phyloP scores from a whole-genome alignment of 331 rosid genomes.

The Quercus phellos region DNA sequence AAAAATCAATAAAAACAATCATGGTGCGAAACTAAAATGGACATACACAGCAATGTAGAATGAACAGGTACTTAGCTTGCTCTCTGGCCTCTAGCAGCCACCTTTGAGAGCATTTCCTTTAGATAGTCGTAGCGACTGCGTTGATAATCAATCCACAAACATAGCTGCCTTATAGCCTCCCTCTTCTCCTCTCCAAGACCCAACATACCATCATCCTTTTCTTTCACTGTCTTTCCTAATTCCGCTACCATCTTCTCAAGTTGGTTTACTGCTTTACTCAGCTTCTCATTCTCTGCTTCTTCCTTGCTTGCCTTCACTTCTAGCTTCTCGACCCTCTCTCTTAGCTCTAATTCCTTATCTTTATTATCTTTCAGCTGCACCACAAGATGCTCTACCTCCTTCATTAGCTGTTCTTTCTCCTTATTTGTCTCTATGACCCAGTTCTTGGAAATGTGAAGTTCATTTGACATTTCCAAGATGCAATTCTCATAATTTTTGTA shows the following conservation, averaged over 20 bases:
- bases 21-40: not conserved
- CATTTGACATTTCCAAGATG: constrained; percentile 40
- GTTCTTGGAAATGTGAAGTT: constrained; percentile 52
- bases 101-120: constrained; percentile 55
- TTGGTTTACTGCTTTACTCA: constrained; percentile 42
- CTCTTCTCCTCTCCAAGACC: constrained; percentile 76
- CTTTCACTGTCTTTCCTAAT: constrained; percentile 57
- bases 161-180: constrained; percentile 89
- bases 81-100: constrained; percentile 51
- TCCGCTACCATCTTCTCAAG: constrained; percentile 62
- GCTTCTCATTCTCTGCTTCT: constrained; percentile 53
- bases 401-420: constrained; percentile 41
- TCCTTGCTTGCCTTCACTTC: constrained; percentile 51
- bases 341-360: constrained; percentile 32
- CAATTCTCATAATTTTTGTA: constrained; percentile 28
- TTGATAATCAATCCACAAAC: constrained; percentile 83
- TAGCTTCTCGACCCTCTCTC: constrained; percentile 41
- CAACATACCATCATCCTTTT: constrained; percentile 53
- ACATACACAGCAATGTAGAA: not conserved
- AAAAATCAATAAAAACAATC: constrained; percentile 10
- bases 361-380: constrained; percentile 46
- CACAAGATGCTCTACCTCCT: constrained; percentile 30
- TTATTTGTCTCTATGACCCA: constrained; percentile 35
- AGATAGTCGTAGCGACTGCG: constrained; percentile 64
- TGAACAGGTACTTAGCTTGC: constrained; percentile 25